These are phyloP conservation scores for Rhynchosporium agropyri DNA, from an alignment of 2,329 filamentous ascomycete species.

Conservation along the genomic window DNA sequence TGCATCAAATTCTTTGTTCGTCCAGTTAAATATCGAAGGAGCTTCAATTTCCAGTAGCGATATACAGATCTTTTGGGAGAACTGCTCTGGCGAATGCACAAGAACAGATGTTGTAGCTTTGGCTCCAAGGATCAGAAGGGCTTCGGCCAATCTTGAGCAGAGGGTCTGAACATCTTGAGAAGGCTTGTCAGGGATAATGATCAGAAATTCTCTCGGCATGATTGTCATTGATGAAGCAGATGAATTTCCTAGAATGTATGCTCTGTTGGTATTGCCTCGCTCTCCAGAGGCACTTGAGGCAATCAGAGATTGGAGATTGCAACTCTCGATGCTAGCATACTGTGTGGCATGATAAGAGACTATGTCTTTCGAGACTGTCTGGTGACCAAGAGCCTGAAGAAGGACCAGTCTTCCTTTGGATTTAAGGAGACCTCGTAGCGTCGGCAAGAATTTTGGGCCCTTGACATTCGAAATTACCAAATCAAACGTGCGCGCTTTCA, in stretches of 20 bases:
- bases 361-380: not conserved
- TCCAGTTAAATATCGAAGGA: constrained; percentile 46
- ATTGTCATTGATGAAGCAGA: not conserved
- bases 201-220: not conserved
- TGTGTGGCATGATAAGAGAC: not conserved
- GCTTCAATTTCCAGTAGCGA: constrained; percentile 22
- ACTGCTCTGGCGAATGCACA: constrained; percentile 3
- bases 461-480: not conserved
- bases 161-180: constrained; percentile 7
- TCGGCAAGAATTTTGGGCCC: not conserved
- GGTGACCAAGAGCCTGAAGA: not conserved
- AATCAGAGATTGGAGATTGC: not conserved
- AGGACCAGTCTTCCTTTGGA: constrained; percentile 2
- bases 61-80: constrained; percentile 20
- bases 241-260: not conserved
- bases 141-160: constrained; percentile 8
- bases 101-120: constrained; percentile 2
- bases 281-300: not conserved
- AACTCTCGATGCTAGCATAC: not conserved
- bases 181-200: constrained; percentile 6
- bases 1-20: constrained; percentile 44
- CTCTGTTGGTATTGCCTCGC: not conserved
- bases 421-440: constrained; percentile 4
- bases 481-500: constrained; percentile 12
- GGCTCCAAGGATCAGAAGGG: constrained; percentile 9